Conservation (phyloP, 2,329 filamentous ascomycete genomes). For the Talaromyces sp. region DNA sequence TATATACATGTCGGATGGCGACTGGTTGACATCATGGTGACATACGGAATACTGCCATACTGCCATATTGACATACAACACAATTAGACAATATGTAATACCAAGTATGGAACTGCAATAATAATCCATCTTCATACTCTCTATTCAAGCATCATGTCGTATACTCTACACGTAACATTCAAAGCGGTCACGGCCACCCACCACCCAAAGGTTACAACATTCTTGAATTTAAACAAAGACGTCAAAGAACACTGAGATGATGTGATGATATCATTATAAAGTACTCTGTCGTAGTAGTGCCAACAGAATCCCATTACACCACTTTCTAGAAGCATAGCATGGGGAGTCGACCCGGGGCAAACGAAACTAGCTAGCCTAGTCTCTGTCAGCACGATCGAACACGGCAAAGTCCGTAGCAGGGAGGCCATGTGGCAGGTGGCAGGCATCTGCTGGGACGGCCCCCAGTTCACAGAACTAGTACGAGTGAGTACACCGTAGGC, state of each 20-base stretch:
- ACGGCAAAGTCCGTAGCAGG: neutral
- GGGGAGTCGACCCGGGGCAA: no score
- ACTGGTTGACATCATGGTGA: neutral
- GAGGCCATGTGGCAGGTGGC: neutral
- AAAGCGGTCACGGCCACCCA: no score
- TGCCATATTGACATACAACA: no score
- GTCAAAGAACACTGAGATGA: neutral
- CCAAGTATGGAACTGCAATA: neutral
- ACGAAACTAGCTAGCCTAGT: neutral
- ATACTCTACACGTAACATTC: neutral
- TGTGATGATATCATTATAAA: neutral
- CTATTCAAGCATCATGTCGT: neutral
- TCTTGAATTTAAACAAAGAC: neutral
- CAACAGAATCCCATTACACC: neutral
- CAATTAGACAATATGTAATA: neutral
- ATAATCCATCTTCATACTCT: neutral
- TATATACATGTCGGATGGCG: neutral
- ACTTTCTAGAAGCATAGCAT: neutral
- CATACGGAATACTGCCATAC: neutral
- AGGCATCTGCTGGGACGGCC: neutral
- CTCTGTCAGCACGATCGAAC: neutral
- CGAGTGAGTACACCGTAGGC: no score
- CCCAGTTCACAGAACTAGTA: neutral
- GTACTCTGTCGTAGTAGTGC: neutral
- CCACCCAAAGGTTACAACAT: neutral